phyloP scores from a whole-genome alignment of 495 filamentous ascomycete genomes.

The Lepidopterella palustris region DNA sequence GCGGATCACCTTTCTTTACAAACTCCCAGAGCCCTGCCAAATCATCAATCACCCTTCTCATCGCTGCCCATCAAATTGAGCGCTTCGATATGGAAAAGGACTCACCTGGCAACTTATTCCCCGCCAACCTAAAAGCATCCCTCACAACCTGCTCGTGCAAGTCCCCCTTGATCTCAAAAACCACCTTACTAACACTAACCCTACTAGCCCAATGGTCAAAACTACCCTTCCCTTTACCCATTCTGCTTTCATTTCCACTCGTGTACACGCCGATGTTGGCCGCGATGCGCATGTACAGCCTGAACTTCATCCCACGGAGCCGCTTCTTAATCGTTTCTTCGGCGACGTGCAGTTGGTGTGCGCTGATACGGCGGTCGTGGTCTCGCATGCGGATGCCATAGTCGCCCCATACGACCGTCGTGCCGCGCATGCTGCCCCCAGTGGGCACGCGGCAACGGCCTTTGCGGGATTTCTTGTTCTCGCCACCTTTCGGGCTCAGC shows the following conservation, averaged over 20 bases:
- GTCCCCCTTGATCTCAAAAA: conserved; percentile 87
- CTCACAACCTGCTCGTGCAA: conserved; percentile 89
- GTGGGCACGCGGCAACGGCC: conserved; percentile 82
- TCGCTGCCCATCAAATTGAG: background rate
- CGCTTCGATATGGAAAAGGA: conserved; percentile 8
- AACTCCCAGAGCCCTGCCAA: conserved; percentile 79
- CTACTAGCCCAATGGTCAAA: conserved; percentile 95
- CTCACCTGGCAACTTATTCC: conserved; percentile 90
- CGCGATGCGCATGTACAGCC: conserved; percentile 80
- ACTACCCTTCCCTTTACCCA: conserved; percentile 97
- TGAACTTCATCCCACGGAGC: conserved; percentile 85
- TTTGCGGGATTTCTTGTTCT: conserved; percentile 81
- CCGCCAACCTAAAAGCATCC: conserved; percentile 91
- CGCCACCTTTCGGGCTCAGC: conserved; percentile 70
- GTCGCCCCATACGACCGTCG: conserved; percentile 93
- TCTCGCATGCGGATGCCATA: conserved; percentile 91
- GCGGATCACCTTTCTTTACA: conserved; percentile 84
- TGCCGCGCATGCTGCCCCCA: conserved; percentile 84
- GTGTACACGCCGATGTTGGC: conserved; percentile 94
- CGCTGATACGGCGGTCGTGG: conserved; percentile 84
- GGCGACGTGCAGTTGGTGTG: conserved; percentile 77
- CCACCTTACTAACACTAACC: conserved; percentile 76
- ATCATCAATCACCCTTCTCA: conserved; percentile 6
- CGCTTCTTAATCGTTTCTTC: conserved; percentile 87
- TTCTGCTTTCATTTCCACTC: conserved; percentile 87